phyloP scores from a whole-genome alignment of 371 early-diverging fungal genomes.

The Saksenaea vasiformis region DNA sequence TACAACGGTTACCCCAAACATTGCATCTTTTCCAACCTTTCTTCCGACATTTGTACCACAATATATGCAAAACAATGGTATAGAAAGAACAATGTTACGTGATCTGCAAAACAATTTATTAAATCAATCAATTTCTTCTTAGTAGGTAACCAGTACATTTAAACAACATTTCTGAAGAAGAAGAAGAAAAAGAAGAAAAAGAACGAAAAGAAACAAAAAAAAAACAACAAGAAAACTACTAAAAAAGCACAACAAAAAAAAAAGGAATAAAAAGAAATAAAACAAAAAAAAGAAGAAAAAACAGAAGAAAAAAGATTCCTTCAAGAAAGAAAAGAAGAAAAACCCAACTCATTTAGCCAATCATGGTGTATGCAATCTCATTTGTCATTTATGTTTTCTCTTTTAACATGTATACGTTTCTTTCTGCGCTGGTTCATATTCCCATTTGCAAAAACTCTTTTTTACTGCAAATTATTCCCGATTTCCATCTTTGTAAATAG shows the following conservation, averaged over 20 bases:
- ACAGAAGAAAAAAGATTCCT: not conserved
- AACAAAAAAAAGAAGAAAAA: not conserved
- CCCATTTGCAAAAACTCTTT: no score
- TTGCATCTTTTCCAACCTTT: not conserved
- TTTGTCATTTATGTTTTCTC: not conserved
- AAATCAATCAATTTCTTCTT: not conserved
- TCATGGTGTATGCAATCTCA: no score
- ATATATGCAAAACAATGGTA: constrained; percentile 2
- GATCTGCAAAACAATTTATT: not conserved
- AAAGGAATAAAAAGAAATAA: not conserved
- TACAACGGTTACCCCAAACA: not conserved
- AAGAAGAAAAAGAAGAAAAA: not conserved
- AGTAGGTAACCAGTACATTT: not conserved
- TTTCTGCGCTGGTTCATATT: no score
- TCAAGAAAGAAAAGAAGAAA: no score
- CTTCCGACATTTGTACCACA: constrained; percentile 4
- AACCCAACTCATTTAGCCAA: no score
- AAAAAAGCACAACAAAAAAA: not conserved
- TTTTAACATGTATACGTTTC: not conserved
- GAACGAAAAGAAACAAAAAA: not conserved
- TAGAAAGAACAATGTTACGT: not conserved
- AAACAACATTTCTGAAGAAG: no score
- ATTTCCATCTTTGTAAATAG: no score
- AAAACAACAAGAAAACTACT: not conserved
- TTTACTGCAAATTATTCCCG: no score